A percentile compares a stretch with the other conserved stretches of the same genome.
Conservation (phyloP, 164 flowering plant species). For the Litsea cubeba region DNA sequence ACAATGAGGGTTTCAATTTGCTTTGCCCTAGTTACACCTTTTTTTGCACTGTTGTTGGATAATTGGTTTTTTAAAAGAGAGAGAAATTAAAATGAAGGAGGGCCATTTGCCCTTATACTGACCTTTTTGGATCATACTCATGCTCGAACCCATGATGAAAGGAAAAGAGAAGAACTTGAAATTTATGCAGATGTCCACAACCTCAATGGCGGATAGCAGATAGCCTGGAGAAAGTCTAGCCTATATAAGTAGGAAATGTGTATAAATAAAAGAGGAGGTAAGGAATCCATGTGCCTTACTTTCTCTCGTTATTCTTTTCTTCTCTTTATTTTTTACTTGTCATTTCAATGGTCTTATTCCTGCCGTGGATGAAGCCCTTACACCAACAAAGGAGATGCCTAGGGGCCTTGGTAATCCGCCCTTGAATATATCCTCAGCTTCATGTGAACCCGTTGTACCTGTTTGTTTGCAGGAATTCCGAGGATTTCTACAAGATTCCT, state of each 20-base stretch:
- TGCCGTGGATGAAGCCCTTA: neutral
- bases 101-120: neutral
- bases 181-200: neutral
- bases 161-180: neutral
- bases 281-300: neutral
- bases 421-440: neutral
- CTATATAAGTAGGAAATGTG: neutral
- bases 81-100: neutral
- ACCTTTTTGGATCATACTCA: neutral
- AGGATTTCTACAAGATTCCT: neutral
- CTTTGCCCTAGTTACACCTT: too few relatives aligned
- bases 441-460: neutral
- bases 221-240: neutral
- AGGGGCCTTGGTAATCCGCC: neutral
- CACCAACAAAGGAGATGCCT: neutral
- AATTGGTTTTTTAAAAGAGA: too few relatives aligned
- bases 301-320: neutral
- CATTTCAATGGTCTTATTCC: neutral
- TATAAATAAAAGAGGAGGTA: neutral
- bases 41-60: too few relatives aligned
- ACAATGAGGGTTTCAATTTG: too few relatives aligned
- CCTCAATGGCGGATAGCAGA: neutral
- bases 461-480: neutral
- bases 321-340: neutral
- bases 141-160: neutral